Conservation (phyloP, 257 asterid species). For the Nicotiana benthamiana region DNA sequence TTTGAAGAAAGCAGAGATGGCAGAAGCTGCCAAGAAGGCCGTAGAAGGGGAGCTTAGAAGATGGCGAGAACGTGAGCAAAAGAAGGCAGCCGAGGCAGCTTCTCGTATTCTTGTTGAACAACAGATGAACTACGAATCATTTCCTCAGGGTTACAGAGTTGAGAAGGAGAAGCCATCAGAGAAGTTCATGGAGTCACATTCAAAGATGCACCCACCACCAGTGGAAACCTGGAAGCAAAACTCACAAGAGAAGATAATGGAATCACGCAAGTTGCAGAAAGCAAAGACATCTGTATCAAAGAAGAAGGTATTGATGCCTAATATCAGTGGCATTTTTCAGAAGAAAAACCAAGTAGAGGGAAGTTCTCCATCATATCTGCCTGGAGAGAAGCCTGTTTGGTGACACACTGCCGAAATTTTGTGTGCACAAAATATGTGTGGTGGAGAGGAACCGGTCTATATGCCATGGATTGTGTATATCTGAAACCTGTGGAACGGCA, state of each 20-base stretch:
- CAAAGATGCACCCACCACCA: background rate
- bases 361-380: slow-evolving; percentile 66
- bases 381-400: slow-evolving; percentile 63
- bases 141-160: slow-evolving; percentile 30
- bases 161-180: slow-evolving; percentile 32
- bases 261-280: slow-evolving; percentile 38
- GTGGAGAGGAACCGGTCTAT: background rate
- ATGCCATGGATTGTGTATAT: slow-evolving; percentile 15
- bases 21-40: slow-evolving; percentile 80
- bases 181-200: slow-evolving; percentile 20
- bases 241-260: slow-evolving; percentile 24
- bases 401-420: slow-evolving; percentile 12
- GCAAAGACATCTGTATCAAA: slow-evolving; percentile 44
- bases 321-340: slow-evolving; percentile 47
- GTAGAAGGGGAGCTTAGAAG: slow-evolving; percentile 87
- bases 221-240: slow-evolving; percentile 16
- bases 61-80: slow-evolving; percentile 75
- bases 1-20: slow-evolving; percentile 72
- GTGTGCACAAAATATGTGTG: slow-evolving; percentile 12
- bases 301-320: slow-evolving; percentile 66
- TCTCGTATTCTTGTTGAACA: slow-evolving; percentile 61
- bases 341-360: slow-evolving; percentile 57
- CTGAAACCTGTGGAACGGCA: slow-evolving; percentile 11
- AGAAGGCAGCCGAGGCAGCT: slow-evolving; percentile 74
- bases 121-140: slow-evolving; percentile 31